phyloP scores from a whole-genome alignment of 257 asterid genomes.

The Vinca minor region DNA sequence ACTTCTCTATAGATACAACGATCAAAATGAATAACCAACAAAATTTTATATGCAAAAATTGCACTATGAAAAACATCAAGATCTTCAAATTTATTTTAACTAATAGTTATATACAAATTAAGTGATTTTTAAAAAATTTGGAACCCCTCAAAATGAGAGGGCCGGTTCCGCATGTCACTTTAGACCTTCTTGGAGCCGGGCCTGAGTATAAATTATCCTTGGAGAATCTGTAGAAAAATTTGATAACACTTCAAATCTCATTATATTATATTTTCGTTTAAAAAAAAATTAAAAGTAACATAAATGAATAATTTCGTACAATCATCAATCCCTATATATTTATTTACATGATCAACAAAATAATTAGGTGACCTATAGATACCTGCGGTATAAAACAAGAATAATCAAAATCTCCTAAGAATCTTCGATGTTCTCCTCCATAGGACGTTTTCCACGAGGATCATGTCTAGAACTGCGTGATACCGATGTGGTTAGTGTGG shows the following conservation, averaged over 20 bases:
- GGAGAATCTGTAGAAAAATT: neutral
- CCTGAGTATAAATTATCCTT: neutral
- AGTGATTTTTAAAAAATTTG: too few species aligned
- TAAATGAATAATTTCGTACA: neutral
- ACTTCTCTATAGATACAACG: too few species aligned
- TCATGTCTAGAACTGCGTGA: slow-evolving; percentile 24
- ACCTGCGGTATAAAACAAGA: slow-evolving; percentile 17
- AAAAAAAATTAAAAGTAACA: too few species aligned
- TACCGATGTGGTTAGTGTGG: slow-evolving; percentile 28
- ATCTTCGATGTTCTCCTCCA: slow-evolving; percentile 27
- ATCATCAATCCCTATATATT: neutral
- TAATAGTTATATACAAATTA: too few species aligned
- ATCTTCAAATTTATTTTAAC: too few species aligned
- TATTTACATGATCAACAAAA: slow-evolving; percentile 6
- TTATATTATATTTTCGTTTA: too few species aligned
- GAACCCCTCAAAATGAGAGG: too few species aligned
- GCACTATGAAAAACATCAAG: too few species aligned
- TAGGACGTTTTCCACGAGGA: slow-evolving; percentile 49
- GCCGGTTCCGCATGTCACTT: too few species aligned
- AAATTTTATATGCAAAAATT: too few species aligned
- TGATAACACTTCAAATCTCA: neutral
- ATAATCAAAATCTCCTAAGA: slow-evolving; percentile 17
- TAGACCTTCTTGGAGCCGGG: too few species aligned
- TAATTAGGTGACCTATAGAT: neutral
- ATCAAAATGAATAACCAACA: too few species aligned